These are phyloP conservation scores for Bombardia bombarda DNA, from an alignment of 495 filamentous ascomycete genomes.

Conservation along the genomic window DNA sequence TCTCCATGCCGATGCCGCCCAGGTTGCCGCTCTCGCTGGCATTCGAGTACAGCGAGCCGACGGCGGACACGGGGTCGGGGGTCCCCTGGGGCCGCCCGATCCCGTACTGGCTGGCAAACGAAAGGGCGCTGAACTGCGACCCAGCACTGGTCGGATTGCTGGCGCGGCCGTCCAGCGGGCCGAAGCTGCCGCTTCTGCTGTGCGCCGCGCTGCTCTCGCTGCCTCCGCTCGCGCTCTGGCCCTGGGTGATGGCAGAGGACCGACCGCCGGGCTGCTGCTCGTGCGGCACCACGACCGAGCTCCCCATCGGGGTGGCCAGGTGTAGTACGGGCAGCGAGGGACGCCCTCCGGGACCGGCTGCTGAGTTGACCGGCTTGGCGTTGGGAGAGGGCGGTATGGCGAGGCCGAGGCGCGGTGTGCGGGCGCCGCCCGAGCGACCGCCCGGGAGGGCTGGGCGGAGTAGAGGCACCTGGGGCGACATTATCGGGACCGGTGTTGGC, in stretches of 20 bases:
- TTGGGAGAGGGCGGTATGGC: constrained; percentile 81
- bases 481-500: constrained; percentile 43
- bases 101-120: constrained; percentile 63
- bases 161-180: constrained; percentile 60
- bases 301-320: constrained; percentile 86
- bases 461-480: constrained; percentile 73
- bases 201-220: constrained; percentile 60
- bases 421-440: constrained; percentile 51
- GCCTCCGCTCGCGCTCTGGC: constrained; percentile 59
- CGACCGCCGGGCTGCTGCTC: constrained; percentile 36
- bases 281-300: constrained; percentile 56
- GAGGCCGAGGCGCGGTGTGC: constrained; percentile 73
- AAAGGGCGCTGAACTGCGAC: constrained; percentile 66
- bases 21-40: constrained; percentile 45
- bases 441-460: constrained; percentile 79
- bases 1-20: constrained; percentile 55
- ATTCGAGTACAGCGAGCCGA: constrained; percentile 75
- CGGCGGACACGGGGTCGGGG: constrained; percentile 82
- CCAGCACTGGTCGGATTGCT: constrained; percentile 76
- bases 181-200: constrained; percentile 67
- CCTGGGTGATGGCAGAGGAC: constrained; percentile 39
- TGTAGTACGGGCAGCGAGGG: constrained; percentile 61
- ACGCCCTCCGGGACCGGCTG: constrained; percentile 32
- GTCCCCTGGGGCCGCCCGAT: constrained; percentile 51
- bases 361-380: constrained; percentile 55